These are phyloP conservation scores for Penicillium antarcticum DNA, from an alignment of 495 filamentous ascomycete species.

Conservation along the genomic window DNA sequence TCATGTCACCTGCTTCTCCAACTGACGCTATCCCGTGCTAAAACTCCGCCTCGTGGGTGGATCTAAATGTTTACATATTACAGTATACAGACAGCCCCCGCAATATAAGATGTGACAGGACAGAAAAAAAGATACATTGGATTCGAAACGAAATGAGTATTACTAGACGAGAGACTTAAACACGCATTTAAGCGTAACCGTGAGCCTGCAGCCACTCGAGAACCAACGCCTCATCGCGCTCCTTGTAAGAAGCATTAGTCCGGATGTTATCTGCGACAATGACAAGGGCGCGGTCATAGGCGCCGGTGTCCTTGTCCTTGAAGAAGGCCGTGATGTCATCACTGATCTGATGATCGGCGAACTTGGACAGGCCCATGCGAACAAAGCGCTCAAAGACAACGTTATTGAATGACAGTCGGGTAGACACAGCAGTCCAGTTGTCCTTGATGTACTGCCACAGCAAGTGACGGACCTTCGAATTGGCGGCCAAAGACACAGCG, in stretches of 20 bases:
- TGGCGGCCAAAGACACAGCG: constrained; percentile 65
- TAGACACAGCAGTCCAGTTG: constrained; percentile 68
- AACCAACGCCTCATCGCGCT: constrained; percentile 64
- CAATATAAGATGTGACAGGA: no score
- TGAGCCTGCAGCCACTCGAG: constrained; percentile 69
- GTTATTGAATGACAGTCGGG: constrained; percentile 71
- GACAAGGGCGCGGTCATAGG: constrained; percentile 73
- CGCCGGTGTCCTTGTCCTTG: constrained; percentile 71
- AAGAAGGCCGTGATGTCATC: constrained; percentile 84
- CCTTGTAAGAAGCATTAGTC: constrained; percentile 72
- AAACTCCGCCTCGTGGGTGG: constrained; percentile 9
- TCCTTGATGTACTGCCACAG: constrained; percentile 83
- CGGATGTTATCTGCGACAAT: constrained; percentile 77
- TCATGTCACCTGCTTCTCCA: neutral
- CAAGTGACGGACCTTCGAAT: constrained; percentile 62
- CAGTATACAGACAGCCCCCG: no score
- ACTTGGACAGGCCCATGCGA: constrained; percentile 70
- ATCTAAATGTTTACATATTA: neutral
- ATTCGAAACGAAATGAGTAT: neutral
- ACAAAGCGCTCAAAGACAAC: constrained; percentile 87
- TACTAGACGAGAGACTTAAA: neutral
- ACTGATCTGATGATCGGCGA: constrained; percentile 63
- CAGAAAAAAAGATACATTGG: neutral
- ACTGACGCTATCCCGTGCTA: constrained; percentile 5
- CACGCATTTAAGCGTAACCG: constrained; percentile 48